phyloP scores from a whole-genome alignment of 1,284 basidiomycete genomes.

The Vanrija humicola region DNA sequence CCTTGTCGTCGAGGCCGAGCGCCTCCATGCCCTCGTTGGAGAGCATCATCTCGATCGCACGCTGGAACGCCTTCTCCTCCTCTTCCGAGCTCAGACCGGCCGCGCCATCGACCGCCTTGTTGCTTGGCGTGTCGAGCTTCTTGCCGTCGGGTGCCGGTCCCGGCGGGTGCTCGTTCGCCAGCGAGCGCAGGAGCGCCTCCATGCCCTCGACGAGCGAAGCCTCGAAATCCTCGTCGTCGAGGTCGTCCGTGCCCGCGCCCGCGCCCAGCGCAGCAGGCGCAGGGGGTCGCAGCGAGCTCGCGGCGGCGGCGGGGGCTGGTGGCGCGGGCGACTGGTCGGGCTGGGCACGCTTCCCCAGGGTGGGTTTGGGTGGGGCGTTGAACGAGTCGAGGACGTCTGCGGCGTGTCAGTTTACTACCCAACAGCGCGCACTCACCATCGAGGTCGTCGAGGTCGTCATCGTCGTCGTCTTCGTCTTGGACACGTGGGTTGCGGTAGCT shows the following conservation, averaged over 20 bases:
- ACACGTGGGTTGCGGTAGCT: constrained; percentile 21
- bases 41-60: constrained; percentile 72
- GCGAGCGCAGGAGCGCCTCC: constrained; percentile 74
- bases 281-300: constrained; percentile 28
- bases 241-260: constrained; percentile 28
- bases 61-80: constrained; percentile 55
- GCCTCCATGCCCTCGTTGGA: constrained; percentile 62
- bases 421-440: constrained; percentile 31
- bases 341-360: constrained; percentile 7
- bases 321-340: background rate
- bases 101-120: constrained; percentile 8
- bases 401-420: background rate
- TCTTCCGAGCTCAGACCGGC: constrained; percentile 31
- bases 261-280: constrained; percentile 26
- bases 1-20: constrained; percentile 37
- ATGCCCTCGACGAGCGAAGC: constrained; percentile 73
- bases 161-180: constrained; percentile 52
- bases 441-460: constrained; percentile 43
- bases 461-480: constrained; percentile 41
- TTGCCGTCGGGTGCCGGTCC: constrained; percentile 16
- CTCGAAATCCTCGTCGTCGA: constrained; percentile 58
- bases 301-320: constrained; percentile 16
- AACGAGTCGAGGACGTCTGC: constrained; percentile 46
- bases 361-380: constrained; percentile 21
- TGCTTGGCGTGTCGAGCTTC: background rate